Evolutionary conservation across 2,329 filamentous ascomycete genomes (phyloP), one percentile per base, ranked within the genome.

Genomic region (Xylariaceae sp.): DNA sequence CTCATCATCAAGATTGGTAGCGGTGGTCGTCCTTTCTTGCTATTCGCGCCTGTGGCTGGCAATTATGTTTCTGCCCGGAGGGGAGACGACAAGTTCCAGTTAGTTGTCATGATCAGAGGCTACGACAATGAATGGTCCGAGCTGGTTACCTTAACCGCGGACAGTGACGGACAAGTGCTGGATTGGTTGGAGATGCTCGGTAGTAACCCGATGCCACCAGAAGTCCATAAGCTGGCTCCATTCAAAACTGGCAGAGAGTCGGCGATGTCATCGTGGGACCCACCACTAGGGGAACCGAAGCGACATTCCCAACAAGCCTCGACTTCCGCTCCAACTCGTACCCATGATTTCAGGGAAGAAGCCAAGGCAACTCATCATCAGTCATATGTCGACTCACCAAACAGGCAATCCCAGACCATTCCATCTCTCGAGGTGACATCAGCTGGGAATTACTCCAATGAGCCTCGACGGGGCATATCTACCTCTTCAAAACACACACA

Each of bases 161-260:
- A 92, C 56, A 85, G 90, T 69, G 87, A 92, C 62, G 87, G 90
- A 58, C 86, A 92, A 60, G 86, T 88, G 4, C 77, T 83, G 13
- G 94, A 97, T 73, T 99, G 94, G 94, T 78, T 97, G 44, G 83
- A 89, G 45, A 90, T 97, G 74, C 77, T 97, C 1, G 82, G 82
- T 13, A 75, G 75, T 47, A 73, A 69, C 30, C 82, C 82, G 1
- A 69, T 81, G 9, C 80, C 83, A 1, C 81, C 82, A 0, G 67
- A 72, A 57, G 69, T 77, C 37, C 71, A 72, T 41, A 67, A 74
- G 11, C 71, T 72, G 34, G 68, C 69, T 13, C 64, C 70, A 41
- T 66, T 70, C 30, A 68, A 51, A 55, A 65, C 63, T 30, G 23
- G 23, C 51, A 67, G 61, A 54, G 65, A 57, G 44, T 65, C 60